These are phyloP conservation scores for Fraxinus paxiana DNA, from an alignment of 305 asterid species.

Conservation along the genomic window DNA sequence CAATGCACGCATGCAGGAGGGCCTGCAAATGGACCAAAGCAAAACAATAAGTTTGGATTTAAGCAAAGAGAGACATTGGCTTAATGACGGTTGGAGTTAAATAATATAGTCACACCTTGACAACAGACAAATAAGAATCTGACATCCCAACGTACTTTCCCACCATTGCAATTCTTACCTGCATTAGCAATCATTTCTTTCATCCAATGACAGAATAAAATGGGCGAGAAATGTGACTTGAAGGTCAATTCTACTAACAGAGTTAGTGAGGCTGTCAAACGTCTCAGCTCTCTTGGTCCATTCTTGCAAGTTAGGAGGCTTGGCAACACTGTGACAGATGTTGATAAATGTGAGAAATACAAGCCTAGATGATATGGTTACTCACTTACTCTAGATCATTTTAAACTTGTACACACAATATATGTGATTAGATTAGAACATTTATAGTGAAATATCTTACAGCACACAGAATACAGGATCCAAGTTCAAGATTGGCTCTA, in stretches of 20 bases:
- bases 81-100: slow-evolving; percentile 1
- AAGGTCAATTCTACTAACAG: slow-evolving; percentile 51
- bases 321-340: slow-evolving; percentile 57
- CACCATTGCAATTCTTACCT: slow-evolving; percentile 92
- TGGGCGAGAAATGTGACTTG: neutral
- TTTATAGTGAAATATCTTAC: neutral
- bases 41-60: neutral
- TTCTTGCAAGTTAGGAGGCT: slow-evolving; percentile 64
- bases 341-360: slow-evolving; percentile 9
- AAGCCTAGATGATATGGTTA: neutral
- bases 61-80: neutral
- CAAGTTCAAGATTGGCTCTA: neutral
- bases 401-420: neutral
- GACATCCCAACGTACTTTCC: slow-evolving; percentile 94
- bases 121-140: slow-evolving; percentile 89
- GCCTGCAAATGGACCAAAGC: slow-evolving; percentile 50
- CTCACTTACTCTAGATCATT: slow-evolving; percentile 17
- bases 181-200: slow-evolving; percentile 30
- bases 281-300: slow-evolving; percentile 91
- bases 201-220: slow-evolving; percentile 16
- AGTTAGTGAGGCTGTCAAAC: slow-evolving; percentile 70
- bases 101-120: slow-evolving; percentile 54
- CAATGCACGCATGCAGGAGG: slow-evolving; percentile 89
- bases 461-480: neutral
- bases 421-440: neutral